Base-by-base conservation (phyloP, 345 rosid species). In the Hypericum androsaemum region DNA sequence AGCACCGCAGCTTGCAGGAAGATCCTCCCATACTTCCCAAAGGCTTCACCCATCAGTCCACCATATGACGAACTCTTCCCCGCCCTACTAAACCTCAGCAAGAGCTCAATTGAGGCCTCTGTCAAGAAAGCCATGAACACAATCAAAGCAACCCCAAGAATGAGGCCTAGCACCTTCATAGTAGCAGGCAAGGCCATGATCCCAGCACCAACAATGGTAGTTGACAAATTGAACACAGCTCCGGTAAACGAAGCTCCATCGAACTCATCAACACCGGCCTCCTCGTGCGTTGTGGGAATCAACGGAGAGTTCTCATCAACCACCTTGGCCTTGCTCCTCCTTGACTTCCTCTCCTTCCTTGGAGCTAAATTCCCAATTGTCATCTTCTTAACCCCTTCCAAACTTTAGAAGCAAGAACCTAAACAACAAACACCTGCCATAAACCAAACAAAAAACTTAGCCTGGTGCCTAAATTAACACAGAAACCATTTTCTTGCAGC, bases 41-140 rank as follows among this genome's bases (percentile, higher is more conserved):
- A 72, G 6, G 76, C 60, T 17, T 60, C 70, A 0, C 61, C 63
- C 64, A 72, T 46, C 17, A 72, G 35, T 7, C 70, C 70, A n/a
- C 66, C 76, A 38, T 72, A 72, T 7, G 72, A 63, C 1, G 22
- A 13, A 1, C 64, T 15, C 49, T 64, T 58, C 17, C 67, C 66
- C n/a, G 57, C 53, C 17, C 64, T 56, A 0, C 64, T 67, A 42
- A 50, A 64, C 55, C 70, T 60, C 15, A 72, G 36, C 69, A 71
- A 38, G n/a, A 67, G 56, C 22, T 67, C 72, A 12, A 55, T 68
- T 3, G 76, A 49, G 6, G 64, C 50, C 0, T 71, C 66, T 15
- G 56, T 65, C 57, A 71, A 36, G 43, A 47, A 37, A 1, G 69
- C 76, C 17, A 65, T 43, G 7, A 50, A 5, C 13, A 65, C 6